A percentile compares a stretch with the other conserved stretches of the same genome.
Conservation (phyloP, 768 basidiomycete species). For the Amanita rimosa region DNA sequence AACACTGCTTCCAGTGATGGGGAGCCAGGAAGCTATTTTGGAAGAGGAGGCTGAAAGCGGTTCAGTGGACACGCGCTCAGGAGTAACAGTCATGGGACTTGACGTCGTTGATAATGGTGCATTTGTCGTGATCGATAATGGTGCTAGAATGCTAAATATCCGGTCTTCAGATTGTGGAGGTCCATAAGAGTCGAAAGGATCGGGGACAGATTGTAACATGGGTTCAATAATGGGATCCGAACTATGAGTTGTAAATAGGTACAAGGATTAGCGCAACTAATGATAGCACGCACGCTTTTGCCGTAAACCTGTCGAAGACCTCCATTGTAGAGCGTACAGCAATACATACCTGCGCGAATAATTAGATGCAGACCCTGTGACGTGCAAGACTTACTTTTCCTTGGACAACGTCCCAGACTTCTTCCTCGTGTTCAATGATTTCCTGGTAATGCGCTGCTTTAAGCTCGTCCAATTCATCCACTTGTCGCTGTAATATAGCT, state of each 20-base stretch:
- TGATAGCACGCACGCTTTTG: constrained; percentile 59
- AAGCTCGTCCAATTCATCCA: constrained; percentile 83
- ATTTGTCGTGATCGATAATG: constrained; percentile 62
- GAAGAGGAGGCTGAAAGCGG: constrained; percentile 18
- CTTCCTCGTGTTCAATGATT: constrained; percentile 86
- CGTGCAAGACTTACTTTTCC: constrained; percentile 45
- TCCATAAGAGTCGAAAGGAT: constrained; percentile 89
- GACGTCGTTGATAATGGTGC: constrained; percentile 38
- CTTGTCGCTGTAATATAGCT: constrained; percentile 71
- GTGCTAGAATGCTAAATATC: constrained; percentile 88
- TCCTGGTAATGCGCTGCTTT: constrained; percentile 81
- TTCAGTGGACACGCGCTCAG: constrained; percentile 25
- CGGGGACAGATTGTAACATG: constrained; percentile 82
- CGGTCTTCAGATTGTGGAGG: constrained; percentile 81
- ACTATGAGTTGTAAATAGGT: constrained; percentile 22
- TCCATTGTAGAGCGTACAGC: constrained; percentile 88
- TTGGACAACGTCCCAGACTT: constrained; percentile 91
- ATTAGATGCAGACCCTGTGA: constrained; percentile 1
- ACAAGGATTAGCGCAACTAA: background rate
- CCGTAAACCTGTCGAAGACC: constrained; percentile 77
- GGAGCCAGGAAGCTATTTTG: constrained; percentile 38
- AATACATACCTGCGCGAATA: constrained; percentile 48
- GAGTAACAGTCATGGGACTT: constrained; percentile 43
- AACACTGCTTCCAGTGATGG: constrained; percentile 27
- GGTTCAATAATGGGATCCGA: constrained; percentile 88